Evolutionary conservation across 1,284 basidiomycete species (phyloP), one percentile per base, ranked within the genome.

Genomic region (Golubevia pallescens): DNA sequence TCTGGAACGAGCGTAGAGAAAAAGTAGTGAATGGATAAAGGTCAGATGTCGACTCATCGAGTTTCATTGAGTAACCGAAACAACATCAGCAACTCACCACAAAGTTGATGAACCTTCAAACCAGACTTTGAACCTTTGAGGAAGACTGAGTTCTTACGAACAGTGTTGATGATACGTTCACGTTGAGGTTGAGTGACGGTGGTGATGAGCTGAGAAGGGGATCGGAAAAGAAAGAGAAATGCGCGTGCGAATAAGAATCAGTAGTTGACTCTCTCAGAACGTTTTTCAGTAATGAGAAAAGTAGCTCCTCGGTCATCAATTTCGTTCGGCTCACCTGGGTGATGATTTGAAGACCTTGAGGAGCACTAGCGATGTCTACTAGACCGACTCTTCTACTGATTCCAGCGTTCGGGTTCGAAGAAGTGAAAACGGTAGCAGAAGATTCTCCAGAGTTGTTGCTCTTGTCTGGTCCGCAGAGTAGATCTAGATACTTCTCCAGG

Each of bases 121-220:
- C 82, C 82, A n/a, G 79, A 68, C 62, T 80, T 83, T 68, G 74
- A 81, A 34, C 81, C 73, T 60, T 82, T 81, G 53, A 85, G 70
- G 54, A 80, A 77, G 34, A 78, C 72, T 38, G 74, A 73, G 62
- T 84, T 79, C 65, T 72, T 71, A 42, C 78, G 74, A 34, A 85
- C 81, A 6, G 74, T 70, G 54, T 71, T 66, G 58, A 85, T 78
- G 70, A 84, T 74, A 2, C 67, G 63, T 4, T 74, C 73, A 32
- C 82, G 75, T 34, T 71, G 69, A 34, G 70, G 66, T 21, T 63
- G 65, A 8, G 63, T 53, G 54, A 77, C 71, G 54, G 76, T 69
- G n/a, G 81, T 85, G 55, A 85, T 68, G n/a, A 85, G 80, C 71
- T 74, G 62, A 5, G 34, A 2, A 48, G 54, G 5, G 52, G 20